Conservation (phyloP, 257 asterid species). For the Echites panduratus region DNA sequence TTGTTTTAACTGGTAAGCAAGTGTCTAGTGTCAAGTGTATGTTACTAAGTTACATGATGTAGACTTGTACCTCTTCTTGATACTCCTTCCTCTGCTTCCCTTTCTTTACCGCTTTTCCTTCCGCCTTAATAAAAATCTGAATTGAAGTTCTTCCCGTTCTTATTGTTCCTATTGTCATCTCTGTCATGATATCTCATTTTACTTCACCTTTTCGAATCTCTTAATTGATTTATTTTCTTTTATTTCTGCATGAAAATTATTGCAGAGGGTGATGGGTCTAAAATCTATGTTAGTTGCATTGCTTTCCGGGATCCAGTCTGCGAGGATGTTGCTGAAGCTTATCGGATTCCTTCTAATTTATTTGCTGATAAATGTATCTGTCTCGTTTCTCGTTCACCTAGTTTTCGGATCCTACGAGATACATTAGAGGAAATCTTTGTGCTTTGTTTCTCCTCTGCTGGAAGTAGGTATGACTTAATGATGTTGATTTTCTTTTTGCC, state of each 20-base stretch:
- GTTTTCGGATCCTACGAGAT: conserved; percentile 67
- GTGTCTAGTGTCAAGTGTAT: not conserved
- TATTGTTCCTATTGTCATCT: conserved; percentile 1
- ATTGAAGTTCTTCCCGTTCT: not conserved
- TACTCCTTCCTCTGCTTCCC: not conserved
- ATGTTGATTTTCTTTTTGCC: not conserved
- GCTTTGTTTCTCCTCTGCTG: conserved; percentile 75
- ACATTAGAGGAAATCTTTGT: conserved; percentile 73
- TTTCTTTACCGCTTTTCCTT: not conserved
- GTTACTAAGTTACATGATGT: not conserved
- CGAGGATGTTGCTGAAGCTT: conserved; percentile 77
- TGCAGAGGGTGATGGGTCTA: conserved; percentile 85
- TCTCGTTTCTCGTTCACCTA: conserved; percentile 76
- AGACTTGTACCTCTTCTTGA: not conserved
- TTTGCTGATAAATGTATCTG: conserved; percentile 91
- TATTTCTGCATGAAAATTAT: conserved; percentile 6
- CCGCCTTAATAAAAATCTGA: not conserved
- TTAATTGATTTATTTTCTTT: not conserved
- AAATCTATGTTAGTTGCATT: conserved; percentile 80
- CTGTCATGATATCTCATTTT: not conserved
- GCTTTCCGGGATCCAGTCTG: conserved; percentile 85
- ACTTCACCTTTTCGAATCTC: not conserved
- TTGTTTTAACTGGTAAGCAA: conserved; percentile 51
- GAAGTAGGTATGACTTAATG: conserved; percentile 58
- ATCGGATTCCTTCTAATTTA: conserved; percentile 51